A percentile compares a stretch with the other conserved stretches of the same genome.
phyloP scores from a whole-genome alignment of 768 basidiomycete species.

The Ramaria sp. region DNA sequence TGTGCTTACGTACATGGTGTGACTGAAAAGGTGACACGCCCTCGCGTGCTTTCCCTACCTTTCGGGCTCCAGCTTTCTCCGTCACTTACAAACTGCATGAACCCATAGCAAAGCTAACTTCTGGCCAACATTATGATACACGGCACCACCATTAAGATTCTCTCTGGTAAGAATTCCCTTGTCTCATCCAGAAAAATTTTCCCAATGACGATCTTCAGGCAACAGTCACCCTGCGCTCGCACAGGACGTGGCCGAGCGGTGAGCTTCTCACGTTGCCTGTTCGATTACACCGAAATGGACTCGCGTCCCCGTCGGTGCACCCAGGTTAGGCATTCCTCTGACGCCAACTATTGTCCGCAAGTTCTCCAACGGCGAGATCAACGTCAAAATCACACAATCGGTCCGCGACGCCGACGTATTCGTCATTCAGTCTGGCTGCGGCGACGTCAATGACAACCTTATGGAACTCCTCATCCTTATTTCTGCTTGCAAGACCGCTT shows the following conservation, averaged over 20 bases:
- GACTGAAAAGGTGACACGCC: no score
- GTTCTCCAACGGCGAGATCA: constrained; percentile 93
- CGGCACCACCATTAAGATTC: constrained; percentile 20
- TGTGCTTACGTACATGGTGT: no score
- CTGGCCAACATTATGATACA: constrained; percentile 9
- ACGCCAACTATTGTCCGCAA: constrained; percentile 79
- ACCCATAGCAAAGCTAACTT: neutral
- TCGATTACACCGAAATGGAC: constrained; percentile 39
- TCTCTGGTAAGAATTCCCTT: constrained; percentile 12
- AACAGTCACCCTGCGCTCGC: constrained; percentile 99
- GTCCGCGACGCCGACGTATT: constrained; percentile 98
- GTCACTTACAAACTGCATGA: neutral
- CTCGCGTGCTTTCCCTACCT: no score
- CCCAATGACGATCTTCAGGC: constrained; percentile 36
- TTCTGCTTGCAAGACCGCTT: constrained; percentile 95
- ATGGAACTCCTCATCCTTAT: constrained; percentile 99
- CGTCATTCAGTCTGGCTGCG: constrained; percentile 88
- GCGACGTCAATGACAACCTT: constrained; percentile 89
- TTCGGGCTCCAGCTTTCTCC: neutral
- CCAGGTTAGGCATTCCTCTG: constrained; percentile 82
- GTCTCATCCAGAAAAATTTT: neutral
- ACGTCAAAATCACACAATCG: constrained; percentile 89
- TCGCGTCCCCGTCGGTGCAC: constrained; percentile 25
- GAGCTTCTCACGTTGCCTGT: constrained; percentile 39
- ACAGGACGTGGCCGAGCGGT: constrained; percentile 92